Evolutionary conservation across 2,329 filamentous ascomycete species (phyloP).

Genomic region (Fonsecaea pugnacius): DNA sequence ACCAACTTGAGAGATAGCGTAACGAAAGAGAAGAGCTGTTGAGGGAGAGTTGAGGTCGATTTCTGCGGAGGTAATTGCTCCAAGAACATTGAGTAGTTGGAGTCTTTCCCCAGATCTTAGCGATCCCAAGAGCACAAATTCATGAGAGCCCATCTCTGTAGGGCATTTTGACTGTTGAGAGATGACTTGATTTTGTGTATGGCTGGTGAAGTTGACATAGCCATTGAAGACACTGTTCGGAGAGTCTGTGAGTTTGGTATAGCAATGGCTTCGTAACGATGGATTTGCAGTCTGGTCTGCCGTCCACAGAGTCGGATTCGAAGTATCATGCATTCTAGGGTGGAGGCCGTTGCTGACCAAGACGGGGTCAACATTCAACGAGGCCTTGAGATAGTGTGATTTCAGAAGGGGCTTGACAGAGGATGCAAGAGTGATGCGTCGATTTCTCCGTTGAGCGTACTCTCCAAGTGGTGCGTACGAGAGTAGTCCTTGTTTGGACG

Average conservation of each 20-base stretch:
- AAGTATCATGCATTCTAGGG: slow-evolving; percentile 48
- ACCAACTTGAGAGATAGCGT: slow-evolving; percentile 57
- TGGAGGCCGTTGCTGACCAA: slow-evolving; percentile 54
- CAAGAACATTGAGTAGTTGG: slow-evolving; percentile 62
- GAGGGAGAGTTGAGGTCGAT: slow-evolving; percentile 59
- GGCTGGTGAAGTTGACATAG: slow-evolving; percentile 26
- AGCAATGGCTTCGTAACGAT: slow-evolving; percentile 26
- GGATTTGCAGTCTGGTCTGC: slow-evolving; percentile 24
- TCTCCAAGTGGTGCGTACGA: slow-evolving; percentile 10
- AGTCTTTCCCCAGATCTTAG: slow-evolving; percentile 55
- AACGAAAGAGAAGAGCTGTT: slow-evolving; percentile 54
- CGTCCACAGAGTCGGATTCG: slow-evolving; percentile 26
- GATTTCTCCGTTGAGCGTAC: slow-evolving; percentile 28
- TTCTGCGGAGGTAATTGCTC: slow-evolving; percentile 54
- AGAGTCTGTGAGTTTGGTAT: slow-evolving; percentile 4
- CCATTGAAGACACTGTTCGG: not conserved
- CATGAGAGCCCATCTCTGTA: slow-evolving; percentile 53
- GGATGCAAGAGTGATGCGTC: slow-evolving; percentile 31
- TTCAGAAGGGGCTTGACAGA: slow-evolving; percentile 18
- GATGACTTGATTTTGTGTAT: slow-evolving; percentile 57
- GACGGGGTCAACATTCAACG: slow-evolving; percentile 42
- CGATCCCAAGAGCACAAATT: slow-evolving; percentile 59
- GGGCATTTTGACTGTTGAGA: slow-evolving; percentile 57
- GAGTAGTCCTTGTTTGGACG: slow-evolving; percentile 10
- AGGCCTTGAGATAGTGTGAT: slow-evolving; percentile 33